Percentiles rank a stretch among this genome's conserved stretches.
phyloP scores from a whole-genome alignment of 805 yeast genomes.

The Saccharomycopsis sp. region DNA sequence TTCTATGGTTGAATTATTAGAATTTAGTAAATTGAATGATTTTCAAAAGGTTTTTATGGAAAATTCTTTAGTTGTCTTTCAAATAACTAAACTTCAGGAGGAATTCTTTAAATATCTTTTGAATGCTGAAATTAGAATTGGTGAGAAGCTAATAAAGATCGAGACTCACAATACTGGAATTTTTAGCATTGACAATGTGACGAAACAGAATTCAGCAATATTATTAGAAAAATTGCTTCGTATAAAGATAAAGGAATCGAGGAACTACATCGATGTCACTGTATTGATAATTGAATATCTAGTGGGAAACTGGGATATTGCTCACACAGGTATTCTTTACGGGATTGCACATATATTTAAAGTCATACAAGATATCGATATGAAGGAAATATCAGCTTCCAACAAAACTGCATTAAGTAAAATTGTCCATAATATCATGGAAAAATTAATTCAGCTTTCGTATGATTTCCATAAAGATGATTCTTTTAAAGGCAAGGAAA shows the following conservation, averaged over 20 bases:
- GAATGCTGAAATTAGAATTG: background rate
- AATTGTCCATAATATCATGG: background rate
- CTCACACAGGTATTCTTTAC: too few species aligned
- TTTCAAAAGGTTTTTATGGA: constrained; percentile 34
- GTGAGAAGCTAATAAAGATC: background rate
- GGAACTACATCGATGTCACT: too few species aligned
- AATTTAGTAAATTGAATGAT: constrained; percentile 42
- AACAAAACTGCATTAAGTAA: too few species aligned
- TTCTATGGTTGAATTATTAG: constrained; percentile 51
- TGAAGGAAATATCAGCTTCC: constrained; percentile 16
- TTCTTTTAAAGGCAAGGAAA: constrained; percentile 34
- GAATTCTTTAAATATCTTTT: constrained; percentile 15
- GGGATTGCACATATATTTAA: too few species aligned
- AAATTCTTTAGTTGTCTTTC: constrained; percentile 27
- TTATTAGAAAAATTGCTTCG: constrained; percentile 24
- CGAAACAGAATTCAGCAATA: constrained; percentile 36
- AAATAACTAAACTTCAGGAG: constrained; percentile 3
- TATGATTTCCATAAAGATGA: constrained; percentile 33
- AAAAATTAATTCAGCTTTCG: background rate
- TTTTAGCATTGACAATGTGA: constrained; percentile 34
- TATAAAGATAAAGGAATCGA: background rate
- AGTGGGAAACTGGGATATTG: constrained; percentile 13
- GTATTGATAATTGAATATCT: background rate
- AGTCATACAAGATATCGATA: constrained; percentile 23
- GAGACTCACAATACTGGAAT: constrained; percentile 25